Conservation (phyloP, 805 yeast genomes). For the Yamadazyma scolyti region DNA sequence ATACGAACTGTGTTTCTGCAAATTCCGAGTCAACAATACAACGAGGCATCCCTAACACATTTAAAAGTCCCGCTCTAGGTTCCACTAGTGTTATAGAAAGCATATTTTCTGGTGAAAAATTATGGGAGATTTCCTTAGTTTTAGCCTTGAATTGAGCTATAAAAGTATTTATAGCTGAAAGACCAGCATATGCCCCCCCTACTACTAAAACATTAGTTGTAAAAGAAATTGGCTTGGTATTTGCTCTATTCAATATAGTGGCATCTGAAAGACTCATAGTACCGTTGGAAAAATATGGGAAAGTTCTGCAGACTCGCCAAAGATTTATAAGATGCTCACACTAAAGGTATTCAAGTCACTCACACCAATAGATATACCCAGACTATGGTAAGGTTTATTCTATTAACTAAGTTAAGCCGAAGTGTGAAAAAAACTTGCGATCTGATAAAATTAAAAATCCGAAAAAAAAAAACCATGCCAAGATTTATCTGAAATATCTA, state of each 20-base stretch:
- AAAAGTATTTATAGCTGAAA: slow-evolving; percentile 30
- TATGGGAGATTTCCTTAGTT: slow-evolving; percentile 1
- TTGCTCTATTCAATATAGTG: slow-evolving; percentile 3
- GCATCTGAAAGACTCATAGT: no score
- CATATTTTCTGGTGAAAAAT: slow-evolving; percentile 3
- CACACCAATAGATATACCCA: no score
- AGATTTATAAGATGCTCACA: no score
- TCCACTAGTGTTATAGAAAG: slow-evolving; percentile 34
- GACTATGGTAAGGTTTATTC: no score
- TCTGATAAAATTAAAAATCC: no score
- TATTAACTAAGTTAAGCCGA: no score
- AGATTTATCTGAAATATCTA: no score
- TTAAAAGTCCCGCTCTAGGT: slow-evolving; percentile 37
- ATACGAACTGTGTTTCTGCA: slow-evolving; percentile 35
- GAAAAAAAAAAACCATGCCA: no score
- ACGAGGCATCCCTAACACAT: slow-evolving; percentile 37
- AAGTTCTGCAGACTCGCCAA: no score
- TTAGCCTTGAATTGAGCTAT: slow-evolving; percentile 19
- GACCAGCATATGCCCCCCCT: slow-evolving; percentile 43
- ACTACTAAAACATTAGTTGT: slow-evolving; percentile 34
- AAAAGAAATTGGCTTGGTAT: slow-evolving; percentile 13
- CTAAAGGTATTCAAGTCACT: no score
- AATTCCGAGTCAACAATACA: slow-evolving; percentile 36
- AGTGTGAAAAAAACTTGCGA: no score
- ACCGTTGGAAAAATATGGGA: no score